These are phyloP conservation scores for Brettanomyces custersianus DNA, from an alignment of 805 yeast genomes.

Conservation along the genomic window DNA sequence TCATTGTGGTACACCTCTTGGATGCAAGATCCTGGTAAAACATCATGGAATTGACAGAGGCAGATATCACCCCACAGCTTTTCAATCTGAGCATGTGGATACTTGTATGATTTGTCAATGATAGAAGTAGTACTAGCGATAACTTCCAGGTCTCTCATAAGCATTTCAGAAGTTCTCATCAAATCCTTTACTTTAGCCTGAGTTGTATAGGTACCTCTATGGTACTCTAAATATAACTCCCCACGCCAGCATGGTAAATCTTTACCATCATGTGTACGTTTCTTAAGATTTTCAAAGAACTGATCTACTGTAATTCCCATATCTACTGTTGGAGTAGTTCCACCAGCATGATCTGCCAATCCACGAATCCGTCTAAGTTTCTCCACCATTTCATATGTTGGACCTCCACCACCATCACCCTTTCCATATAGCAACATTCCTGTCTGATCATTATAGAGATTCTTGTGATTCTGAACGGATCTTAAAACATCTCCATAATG, in stretches of 20 bases:
- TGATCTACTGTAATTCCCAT: conserved; percentile 73
- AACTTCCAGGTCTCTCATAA: conserved; percentile 79
- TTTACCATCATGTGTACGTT: conserved; percentile 54
- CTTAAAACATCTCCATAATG: conserved; percentile 88
- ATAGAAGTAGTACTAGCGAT: conserved; percentile 72
- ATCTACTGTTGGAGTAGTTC: conserved; percentile 68
- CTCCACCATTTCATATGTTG: conserved; percentile 87
- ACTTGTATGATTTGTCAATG: conserved; percentile 38
- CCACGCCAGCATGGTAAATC: conserved; percentile 84
- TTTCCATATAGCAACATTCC: conserved; percentile 81
- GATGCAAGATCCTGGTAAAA: conserved; percentile 94
- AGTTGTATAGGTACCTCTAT: conserved; percentile 93
- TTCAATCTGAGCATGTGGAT: conserved; percentile 64
- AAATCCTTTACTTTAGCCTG: conserved; percentile 80
- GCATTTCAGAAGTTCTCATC: conserved; percentile 68
- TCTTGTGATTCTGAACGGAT: conserved; percentile 74
- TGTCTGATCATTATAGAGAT: conserved; percentile 68
- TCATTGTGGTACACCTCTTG: conserved; percentile 87
- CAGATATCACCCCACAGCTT: conserved; percentile 82
- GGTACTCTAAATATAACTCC: conserved; percentile 89
- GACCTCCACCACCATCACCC: conserved; percentile 99
- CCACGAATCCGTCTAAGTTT: conserved; percentile 90
- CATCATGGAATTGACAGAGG: conserved; percentile 94
- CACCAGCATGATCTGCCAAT: conserved; percentile 67
- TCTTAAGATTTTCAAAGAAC: conserved; percentile 60